Evolutionary conservation across 2,329 filamentous ascomycete species (phyloP), one percentile per base, ranked within the genome.

Genomic region (Decorospora gaudefroyi): DNA sequence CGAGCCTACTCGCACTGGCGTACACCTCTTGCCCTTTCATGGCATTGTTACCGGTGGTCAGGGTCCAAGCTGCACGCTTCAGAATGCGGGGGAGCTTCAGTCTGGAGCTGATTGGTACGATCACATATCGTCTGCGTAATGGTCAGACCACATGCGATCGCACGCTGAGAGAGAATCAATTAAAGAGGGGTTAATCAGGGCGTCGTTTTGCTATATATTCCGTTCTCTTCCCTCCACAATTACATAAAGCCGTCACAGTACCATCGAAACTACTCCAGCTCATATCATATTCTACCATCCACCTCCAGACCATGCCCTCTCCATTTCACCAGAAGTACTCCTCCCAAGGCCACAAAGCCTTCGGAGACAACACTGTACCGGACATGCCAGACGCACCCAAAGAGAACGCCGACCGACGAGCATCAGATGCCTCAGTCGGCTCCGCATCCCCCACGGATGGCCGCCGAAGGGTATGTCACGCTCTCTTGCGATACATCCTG

Each of bases 271-370:
- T 0, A 32, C 7, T 3, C 6, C 19, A 6, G 8, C 4, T 27
- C 9, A 9, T 4, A 5, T 8, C 9, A 4, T 6, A n/a, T 9
- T 11, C 2, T 25, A 17, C 31, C 21, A 6, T 6, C 10, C 10
- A 23, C 21, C 21, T 10, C n/a, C n/a, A n/a, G n/a, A 36, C 13
- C 10, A 70, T 70, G 68, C 65, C 68, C 50, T 69, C 65, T 31
- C 65, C 67, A 49, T 65, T 70, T 45, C 65, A 69, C 35, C 67
- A 70, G 40, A 70, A 70, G 38, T 69, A 69, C 47, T 64, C 66
- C 19, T 57, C 58, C 11, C 67, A 70, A 33, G 65, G 37, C 28
- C 62, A 69, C 51, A 68, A 59, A 38, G 16, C 61, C 13, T 69
- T 65, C 30, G 61, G 55, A 30, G 58, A 64, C 18, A 60, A 59